These are phyloP conservation scores for Cercospora canescens DNA, from an alignment of 2,329 filamentous ascomycete species.

Conservation along the genomic window DNA sequence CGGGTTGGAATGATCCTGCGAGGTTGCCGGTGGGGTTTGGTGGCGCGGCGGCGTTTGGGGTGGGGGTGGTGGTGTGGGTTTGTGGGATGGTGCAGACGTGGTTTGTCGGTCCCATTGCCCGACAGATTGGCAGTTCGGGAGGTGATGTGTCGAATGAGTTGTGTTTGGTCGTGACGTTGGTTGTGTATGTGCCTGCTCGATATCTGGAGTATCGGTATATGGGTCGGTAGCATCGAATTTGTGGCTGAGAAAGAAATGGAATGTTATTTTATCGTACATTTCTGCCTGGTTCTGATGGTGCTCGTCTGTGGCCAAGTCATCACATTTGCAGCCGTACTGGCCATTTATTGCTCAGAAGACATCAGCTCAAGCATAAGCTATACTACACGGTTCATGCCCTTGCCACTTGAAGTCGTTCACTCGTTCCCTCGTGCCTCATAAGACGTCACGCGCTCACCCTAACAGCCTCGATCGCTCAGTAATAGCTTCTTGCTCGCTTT, in stretches of 20 bases:
- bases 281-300: not conserved
- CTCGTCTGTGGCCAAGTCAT: not conserved
- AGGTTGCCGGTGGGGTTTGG: constrained; percentile 46
- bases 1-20: constrained; percentile 48
- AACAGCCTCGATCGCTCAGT: constrained; percentile 36
- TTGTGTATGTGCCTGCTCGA: constrained; percentile 50
- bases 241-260: not conserved
- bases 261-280: not conserved
- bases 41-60: constrained; percentile 39
- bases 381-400: not conserved
- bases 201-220: constrained; percentile 51
- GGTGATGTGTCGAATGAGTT: constrained; percentile 60
- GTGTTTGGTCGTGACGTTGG: constrained; percentile 50
- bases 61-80: constrained; percentile 48
- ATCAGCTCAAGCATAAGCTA: not conserved
- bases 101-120: constrained; percentile 57
- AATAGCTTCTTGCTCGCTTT: constrained; percentile 41
- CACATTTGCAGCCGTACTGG: no score
- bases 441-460: constrained; percentile 8
- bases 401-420: not conserved
- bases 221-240: constrained; percentile 34
- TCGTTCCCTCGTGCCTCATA: not conserved
- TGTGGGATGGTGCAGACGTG: constrained; percentile 53
- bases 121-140: constrained; percentile 56
- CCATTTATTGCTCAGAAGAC: not conserved